Percentiles rank a stretch among this genome's conserved stretches.
These are phyloP conservation scores for Boletus tomentosulus DNA, from an alignment of 768 basidiomycete species.

Conservation along the genomic window DNA sequence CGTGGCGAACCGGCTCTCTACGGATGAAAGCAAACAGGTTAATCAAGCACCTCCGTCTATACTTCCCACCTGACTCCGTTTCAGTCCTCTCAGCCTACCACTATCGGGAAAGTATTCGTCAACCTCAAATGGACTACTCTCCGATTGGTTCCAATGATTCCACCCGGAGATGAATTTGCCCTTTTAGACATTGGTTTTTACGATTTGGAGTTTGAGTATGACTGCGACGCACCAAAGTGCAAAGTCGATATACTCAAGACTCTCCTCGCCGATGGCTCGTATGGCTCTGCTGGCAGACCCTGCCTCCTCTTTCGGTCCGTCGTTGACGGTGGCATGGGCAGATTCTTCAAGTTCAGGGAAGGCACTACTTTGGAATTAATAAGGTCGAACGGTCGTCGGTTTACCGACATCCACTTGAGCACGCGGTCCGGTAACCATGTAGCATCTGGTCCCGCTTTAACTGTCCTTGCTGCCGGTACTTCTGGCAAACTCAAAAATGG, in stretches of 20 bases:
- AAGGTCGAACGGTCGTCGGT: constrained; percentile 33
- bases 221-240: constrained; percentile 85
- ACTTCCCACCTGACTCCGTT: constrained; percentile 1
- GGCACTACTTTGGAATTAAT: constrained; percentile 40
- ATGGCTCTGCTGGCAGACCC: constrained; percentile 34
- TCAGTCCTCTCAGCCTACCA: constrained; percentile 67
- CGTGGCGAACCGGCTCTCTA: no score
- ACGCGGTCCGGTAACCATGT: constrained; percentile 47
- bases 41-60: no score
- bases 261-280: constrained; percentile 42
- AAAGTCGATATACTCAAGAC: constrained; percentile 74
- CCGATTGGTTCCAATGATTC: constrained; percentile 61
- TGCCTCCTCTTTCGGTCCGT: constrained; percentile 43
- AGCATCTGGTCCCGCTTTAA: constrained; percentile 64
- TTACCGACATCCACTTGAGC: constrained; percentile 64
- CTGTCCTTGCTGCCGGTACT: constrained; percentile 62
- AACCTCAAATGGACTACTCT: constrained; percentile 91
- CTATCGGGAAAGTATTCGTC: constrained; percentile 91
- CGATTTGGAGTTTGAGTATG: constrained; percentile 86
- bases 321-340: constrained; percentile 81
- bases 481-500: constrained; percentile 37
- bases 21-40: no score
- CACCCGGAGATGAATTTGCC: constrained; percentile 39
- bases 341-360: constrained; percentile 66
- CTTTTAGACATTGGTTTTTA: constrained; percentile 48